A percentile compares a stretch with the other conserved stretches of the same genome.
These are phyloP conservation scores for Mariannaea elegans DNA, from an alignment of 2,329 filamentous ascomycete genomes.

Conservation along the genomic window DNA sequence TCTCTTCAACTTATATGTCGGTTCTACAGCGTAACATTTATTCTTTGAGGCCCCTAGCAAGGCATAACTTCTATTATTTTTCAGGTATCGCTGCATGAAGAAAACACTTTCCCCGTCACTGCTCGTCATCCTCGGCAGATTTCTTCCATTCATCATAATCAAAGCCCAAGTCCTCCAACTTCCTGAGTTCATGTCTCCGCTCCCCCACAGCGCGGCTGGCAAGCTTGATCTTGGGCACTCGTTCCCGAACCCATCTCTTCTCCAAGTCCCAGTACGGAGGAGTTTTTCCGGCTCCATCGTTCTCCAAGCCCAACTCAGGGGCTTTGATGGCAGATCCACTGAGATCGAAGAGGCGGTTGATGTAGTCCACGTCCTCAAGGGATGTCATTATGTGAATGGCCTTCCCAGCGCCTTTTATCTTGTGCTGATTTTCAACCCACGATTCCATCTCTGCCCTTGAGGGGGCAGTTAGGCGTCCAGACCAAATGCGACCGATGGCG, in stretches of 20 bases:
- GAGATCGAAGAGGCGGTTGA: constrained; percentile 65
- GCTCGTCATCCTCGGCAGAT: constrained; percentile 27
- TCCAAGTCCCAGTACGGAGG: constrained; percentile 53
- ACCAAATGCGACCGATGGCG: constrained; percentile 72
- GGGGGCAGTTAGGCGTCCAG: constrained; percentile 68
- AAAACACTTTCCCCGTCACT: constrained; percentile 18
- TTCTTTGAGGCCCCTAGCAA: not conserved
- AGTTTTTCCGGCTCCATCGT: constrained; percentile 48
- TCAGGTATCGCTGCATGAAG: not conserved
- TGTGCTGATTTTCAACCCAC: constrained; percentile 68
- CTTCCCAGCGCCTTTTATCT: constrained; percentile 53
- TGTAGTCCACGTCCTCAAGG: constrained; percentile 67
- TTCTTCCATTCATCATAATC: constrained; percentile 46
- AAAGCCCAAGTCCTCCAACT: constrained; percentile 50
- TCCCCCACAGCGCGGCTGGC: constrained; percentile 49
- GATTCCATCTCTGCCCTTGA: constrained; percentile 61
- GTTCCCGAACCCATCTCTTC: constrained; percentile 50
- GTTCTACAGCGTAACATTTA: constrained; percentile 1
- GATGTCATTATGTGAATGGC: constrained; percentile 53
- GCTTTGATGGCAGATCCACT: constrained; percentile 48
- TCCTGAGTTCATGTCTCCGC: constrained; percentile 44
- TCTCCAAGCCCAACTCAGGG: constrained; percentile 41
- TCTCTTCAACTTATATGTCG: not conserved
- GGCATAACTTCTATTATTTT: not conserved
- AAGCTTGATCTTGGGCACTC: constrained; percentile 52